Conservation (phyloP, 768 basidiomycete species). For the Leccinum truebloodii region DNA sequence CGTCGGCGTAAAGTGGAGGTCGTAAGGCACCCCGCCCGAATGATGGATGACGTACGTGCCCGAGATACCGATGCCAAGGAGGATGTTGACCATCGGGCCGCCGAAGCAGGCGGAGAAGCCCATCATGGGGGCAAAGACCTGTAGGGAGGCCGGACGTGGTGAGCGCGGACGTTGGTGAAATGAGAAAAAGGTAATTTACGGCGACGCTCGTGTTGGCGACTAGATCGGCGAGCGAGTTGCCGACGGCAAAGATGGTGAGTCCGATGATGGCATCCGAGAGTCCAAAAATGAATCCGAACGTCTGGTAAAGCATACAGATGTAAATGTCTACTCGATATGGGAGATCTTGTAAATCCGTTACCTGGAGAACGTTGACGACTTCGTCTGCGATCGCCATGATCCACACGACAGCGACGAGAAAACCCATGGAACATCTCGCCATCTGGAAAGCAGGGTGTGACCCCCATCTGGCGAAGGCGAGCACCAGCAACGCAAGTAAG, state of each 20-base stretch:
- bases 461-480: conserved; percentile 61
- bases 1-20: conserved; percentile 78
- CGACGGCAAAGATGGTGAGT: conserved; percentile 93
- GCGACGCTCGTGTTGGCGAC: conserved; percentile 98
- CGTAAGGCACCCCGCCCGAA: conserved; percentile 54
- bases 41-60: conserved; percentile 82
- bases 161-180: neutral
- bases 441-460: conserved; percentile 57
- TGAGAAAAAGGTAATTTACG: conserved; percentile 40
- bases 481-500: conserved; percentile 53
- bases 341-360: conserved; percentile 32
- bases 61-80: conserved; percentile 89
- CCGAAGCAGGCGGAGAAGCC: conserved; percentile 95
- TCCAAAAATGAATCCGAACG: conserved; percentile 91
- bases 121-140: conserved; percentile 91
- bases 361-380: conserved; percentile 88
- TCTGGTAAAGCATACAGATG: conserved; percentile 45
- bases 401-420: conserved; percentile 90
- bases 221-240: conserved; percentile 94
- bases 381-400: conserved; percentile 98
- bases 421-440: conserved; percentile 86
- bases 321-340: conserved; percentile 1
- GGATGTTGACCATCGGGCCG: conserved; percentile 89
- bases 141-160: neutral
- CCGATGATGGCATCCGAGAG: conserved; percentile 97